phyloP scores from a whole-genome alignment of 1,284 basidiomycete species.

The Mycosarcoma mackinlayi region DNA sequence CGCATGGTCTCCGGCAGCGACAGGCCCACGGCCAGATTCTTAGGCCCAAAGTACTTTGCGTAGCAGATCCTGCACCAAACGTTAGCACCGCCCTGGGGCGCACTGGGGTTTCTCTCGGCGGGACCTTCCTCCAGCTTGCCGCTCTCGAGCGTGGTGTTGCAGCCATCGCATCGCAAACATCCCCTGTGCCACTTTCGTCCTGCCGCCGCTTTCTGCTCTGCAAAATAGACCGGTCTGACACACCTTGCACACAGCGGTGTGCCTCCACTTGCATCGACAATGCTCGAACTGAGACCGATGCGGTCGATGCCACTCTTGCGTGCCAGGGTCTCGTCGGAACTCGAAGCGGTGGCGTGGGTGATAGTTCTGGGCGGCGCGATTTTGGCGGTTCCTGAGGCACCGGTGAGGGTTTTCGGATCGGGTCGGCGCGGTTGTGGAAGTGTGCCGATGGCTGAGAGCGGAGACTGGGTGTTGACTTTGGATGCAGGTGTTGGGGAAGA shows the following conservation, averaged over 20 bases:
- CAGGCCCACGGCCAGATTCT: conserved; percentile 45
- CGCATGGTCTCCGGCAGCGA: conserved; percentile 47
- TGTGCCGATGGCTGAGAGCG: conserved; percentile 24
- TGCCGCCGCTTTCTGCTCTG: conserved; percentile 63
- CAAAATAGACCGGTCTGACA: conserved; percentile 63
- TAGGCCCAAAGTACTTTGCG: conserved; percentile 58
- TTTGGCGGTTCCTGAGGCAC: conserved; percentile 44
- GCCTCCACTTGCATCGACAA: conserved; percentile 46
- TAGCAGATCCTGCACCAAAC: conserved; percentile 65
- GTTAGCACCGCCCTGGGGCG: conserved; percentile 40
- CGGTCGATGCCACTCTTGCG: conserved; percentile 45
- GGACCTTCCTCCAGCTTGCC: conserved; percentile 65
- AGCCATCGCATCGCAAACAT: conserved; percentile 65
- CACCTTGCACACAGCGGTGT: conserved; percentile 66
- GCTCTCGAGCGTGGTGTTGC: conserved; percentile 58
- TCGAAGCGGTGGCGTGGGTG: conserved; percentile 3
- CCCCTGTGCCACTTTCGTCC: conserved; percentile 64
- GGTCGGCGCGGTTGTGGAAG: conserved; percentile 35
- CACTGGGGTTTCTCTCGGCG: conserved; percentile 12
- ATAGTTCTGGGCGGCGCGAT: conserved; percentile 41
- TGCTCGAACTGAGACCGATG: conserved; percentile 46
- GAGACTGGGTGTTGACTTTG: conserved; percentile 41
- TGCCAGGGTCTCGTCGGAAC: conserved; percentile 7
- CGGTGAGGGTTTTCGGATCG: conserved; percentile 45
- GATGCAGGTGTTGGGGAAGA: conserved; percentile 13